These are phyloP conservation scores for Picochlorum sp. DNA, from an alignment of 139 green algal species.

Conservation along the genomic window DNA sequence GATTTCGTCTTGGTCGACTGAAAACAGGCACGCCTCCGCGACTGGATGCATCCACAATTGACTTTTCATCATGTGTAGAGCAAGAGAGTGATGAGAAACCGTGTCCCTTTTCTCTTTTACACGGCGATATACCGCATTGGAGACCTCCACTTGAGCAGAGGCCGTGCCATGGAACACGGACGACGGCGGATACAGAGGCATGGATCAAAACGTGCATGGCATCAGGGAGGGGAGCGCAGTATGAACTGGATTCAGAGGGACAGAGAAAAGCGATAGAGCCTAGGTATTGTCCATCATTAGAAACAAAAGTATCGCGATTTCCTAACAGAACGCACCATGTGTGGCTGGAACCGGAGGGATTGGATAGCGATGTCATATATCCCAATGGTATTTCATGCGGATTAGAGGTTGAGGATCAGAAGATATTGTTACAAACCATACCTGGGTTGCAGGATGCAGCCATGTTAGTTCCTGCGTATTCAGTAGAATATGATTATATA, in stretches of 20 bases:
- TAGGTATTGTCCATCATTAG: constrained; percentile 49
- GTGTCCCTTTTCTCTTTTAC: constrained; percentile 42
- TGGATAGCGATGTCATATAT: constrained; percentile 44
- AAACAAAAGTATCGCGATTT: constrained; percentile 50
- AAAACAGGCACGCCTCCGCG: constrained; percentile 53
- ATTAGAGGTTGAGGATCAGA: constrained; percentile 43
- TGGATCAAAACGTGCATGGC: constrained; percentile 28
- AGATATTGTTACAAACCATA: constrained; percentile 34
- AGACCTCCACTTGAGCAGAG: constrained; percentile 22
- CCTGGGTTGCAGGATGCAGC: constrained; percentile 36
- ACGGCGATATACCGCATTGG: constrained; percentile 24
- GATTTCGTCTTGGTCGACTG: constrained; percentile 34
- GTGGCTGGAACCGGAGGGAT: constrained; percentile 54
- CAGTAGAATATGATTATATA: constrained; percentile 59
- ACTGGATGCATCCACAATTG: constrained; percentile 41
- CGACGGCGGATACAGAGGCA: constrained; percentile 35
- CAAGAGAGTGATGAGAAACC: constrained; percentile 34
- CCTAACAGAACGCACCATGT: constrained; percentile 46
- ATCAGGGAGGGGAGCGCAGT: constrained; percentile 19
- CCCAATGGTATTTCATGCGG: constrained; percentile 47
- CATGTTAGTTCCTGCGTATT: constrained; percentile 40
- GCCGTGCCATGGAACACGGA: constrained; percentile 36
- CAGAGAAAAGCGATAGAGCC: constrained; percentile 27
- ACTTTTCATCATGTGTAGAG: constrained; percentile 29
- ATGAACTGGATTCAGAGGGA: constrained; percentile 4